phyloP scores from a whole-genome alignment of 345 rosid genomes.

The Brassica cretica region DNA sequence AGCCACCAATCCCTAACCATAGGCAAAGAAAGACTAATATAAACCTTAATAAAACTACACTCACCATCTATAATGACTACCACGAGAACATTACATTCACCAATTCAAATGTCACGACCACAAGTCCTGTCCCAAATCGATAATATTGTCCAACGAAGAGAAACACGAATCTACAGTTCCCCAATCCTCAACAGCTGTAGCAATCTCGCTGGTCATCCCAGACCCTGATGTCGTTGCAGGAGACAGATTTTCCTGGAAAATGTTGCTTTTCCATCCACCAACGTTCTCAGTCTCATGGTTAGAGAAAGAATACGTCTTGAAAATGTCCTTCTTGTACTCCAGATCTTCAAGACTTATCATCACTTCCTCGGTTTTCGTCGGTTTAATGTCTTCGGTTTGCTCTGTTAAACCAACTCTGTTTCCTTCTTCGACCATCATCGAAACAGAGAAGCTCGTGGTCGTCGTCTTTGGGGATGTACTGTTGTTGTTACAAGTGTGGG shows the following conservation, averaged over 20 bases:
- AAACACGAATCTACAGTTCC: slow-evolving; percentile 49
- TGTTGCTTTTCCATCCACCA: slow-evolving; percentile 18
- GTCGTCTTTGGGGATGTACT: slow-evolving; percentile 6
- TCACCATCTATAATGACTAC: slow-evolving; percentile 8
- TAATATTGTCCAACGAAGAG: slow-evolving; percentile 40
- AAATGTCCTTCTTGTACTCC: slow-evolving; percentile 22
- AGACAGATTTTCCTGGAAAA: slow-evolving; percentile 24
- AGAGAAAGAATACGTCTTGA: slow-evolving; percentile 36
- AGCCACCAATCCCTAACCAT: no score
- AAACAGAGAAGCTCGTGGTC: slow-evolving; percentile 26
- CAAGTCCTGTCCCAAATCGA: slow-evolving; percentile 45
- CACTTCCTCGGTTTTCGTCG: slow-evolving; percentile 35
- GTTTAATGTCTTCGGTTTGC: slow-evolving; percentile 27
- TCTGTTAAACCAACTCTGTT: slow-evolving; percentile 29
- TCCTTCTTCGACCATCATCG: slow-evolving; percentile 6
- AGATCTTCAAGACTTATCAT: slow-evolving; percentile 29
- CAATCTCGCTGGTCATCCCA: slow-evolving; percentile 27
- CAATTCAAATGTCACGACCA: slow-evolving; percentile 29
- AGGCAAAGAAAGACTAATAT: no score
- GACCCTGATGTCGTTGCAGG: slow-evolving; percentile 37
- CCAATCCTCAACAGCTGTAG: slow-evolving; percentile 34
- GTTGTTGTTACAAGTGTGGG: slow-evolving; percentile 54
- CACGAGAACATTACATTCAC: slow-evolving; percentile 3
- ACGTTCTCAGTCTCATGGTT: slow-evolving; percentile 16
- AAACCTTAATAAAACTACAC: neutral